These are phyloP conservation scores for Cadophora sp. DNA, from an alignment of 2,329 filamentous ascomycete species.

Conservation along the genomic window DNA sequence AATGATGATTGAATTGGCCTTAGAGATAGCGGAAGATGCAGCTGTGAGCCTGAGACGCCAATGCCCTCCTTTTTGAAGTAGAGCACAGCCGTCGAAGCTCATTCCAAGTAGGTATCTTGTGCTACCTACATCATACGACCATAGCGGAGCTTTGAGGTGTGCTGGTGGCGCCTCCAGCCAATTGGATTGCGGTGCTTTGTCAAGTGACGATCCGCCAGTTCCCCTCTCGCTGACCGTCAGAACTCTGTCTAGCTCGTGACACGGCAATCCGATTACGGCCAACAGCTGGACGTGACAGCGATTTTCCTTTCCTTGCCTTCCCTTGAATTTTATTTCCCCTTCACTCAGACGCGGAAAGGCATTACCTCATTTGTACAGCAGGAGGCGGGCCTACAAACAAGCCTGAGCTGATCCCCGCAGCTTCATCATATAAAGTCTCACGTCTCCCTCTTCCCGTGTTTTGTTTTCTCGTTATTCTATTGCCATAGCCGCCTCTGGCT, in stretches of 20 bases:
- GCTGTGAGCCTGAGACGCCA: not conserved
- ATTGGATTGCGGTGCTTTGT: conserved; percentile 9
- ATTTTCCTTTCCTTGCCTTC: not conserved
- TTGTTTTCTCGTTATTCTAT: not conserved
- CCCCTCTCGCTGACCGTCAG: conserved; percentile 10
- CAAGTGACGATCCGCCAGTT: conserved; percentile 23
- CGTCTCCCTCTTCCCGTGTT: not conserved
- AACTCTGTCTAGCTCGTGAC: conserved; percentile 24
- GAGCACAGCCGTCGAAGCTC: not conserved
- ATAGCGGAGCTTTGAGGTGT: not conserved
- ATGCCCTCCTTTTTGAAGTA: not conserved
- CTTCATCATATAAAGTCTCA: conserved; percentile 14
- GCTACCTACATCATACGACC: conserved; percentile 24
- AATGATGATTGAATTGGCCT: not conserved
- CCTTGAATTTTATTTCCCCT: not conserved
- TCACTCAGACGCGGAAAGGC: not conserved
- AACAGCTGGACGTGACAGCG: conserved; percentile 1
- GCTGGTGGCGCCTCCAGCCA: conserved; percentile 11
- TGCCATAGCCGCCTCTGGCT: not conserved
- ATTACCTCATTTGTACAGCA: conserved; percentile 12
- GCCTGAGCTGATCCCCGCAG: not conserved
- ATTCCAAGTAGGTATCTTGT: not conserved
- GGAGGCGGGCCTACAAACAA: not conserved
- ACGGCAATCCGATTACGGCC: conserved; percentile 21
- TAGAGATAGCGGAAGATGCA: not conserved